These are phyloP conservation scores for Solanum appendiculatum DNA, from an alignment of 257 asterid species.

Conservation along the genomic window DNA sequence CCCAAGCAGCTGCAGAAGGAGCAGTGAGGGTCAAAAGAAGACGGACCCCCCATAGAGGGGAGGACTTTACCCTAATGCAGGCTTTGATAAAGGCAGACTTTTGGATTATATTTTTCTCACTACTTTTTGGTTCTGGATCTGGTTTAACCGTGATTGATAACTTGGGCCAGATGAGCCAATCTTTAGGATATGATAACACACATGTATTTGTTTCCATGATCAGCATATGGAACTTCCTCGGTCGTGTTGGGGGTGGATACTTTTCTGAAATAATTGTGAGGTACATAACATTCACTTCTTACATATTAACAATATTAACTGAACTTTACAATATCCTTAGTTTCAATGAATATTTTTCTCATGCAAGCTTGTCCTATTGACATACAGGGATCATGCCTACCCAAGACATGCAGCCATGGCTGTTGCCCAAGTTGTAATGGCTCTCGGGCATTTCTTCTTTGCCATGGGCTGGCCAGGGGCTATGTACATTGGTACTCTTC, in stretches of 20 bases:
- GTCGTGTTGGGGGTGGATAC: slow-evolving; percentile 52
- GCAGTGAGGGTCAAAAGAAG: slow-evolving; percentile 45
- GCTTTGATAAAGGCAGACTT: slow-evolving; percentile 47
- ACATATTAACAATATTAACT: background rate
- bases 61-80: slow-evolving; percentile 38
- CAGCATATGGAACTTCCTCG: slow-evolving; percentile 54
- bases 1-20: slow-evolving; percentile 47
- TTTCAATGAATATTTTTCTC: background rate
- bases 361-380: background rate
- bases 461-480: slow-evolving; percentile 96
- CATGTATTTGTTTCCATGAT: slow-evolving; percentile 50
- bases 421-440: slow-evolving; percentile 69
- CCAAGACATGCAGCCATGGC: slow-evolving; percentile 83
- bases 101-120: slow-evolving; percentile 45
- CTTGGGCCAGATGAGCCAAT: slow-evolving; percentile 51
- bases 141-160: slow-evolving; percentile 49
- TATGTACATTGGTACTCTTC: slow-evolving; percentile 79
- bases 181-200: slow-evolving; percentile 36
- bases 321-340: background rate
- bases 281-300: slow-evolving; percentile 2
- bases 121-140: slow-evolving; percentile 44
- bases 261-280: slow-evolving; percentile 41
- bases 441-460: slow-evolving; percentile 68
- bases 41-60: slow-evolving; percentile 45
- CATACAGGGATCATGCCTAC: slow-evolving; percentile 67